These are phyloP conservation scores for Macrophomina phaseolina DNA, from an alignment of 2,329 filamentous ascomycete species.

Conservation along the genomic window DNA sequence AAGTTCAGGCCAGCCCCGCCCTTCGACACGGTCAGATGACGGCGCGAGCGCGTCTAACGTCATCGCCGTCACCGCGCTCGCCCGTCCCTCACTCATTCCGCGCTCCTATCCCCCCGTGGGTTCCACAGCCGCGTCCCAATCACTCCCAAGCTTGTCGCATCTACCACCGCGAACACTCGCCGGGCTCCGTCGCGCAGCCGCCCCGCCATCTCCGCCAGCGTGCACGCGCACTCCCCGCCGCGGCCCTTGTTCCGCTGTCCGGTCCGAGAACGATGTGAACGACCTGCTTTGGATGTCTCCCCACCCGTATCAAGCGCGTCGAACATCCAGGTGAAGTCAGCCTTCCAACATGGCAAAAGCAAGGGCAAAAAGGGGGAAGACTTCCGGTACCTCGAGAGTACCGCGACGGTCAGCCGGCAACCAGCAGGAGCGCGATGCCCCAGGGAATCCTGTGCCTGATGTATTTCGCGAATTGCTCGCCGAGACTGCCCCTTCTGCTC, in stretches of 20 bases:
- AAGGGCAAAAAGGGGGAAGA: not conserved
- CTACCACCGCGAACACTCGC: no score
- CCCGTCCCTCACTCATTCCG: no score
- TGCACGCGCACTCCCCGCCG: not conserved
- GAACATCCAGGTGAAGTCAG: not conserved
- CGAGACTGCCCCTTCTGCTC: constrained; percentile 45
- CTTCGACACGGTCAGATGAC: constrained; percentile 3
- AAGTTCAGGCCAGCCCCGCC: not conserved
- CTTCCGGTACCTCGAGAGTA: not conserved
- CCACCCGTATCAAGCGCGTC: not conserved
- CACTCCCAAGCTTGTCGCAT: not conserved
- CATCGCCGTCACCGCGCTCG: not conserved
- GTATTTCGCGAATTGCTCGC: constrained; percentile 55
- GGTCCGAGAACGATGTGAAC: not conserved
- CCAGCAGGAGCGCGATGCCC: constrained; percentile 3
- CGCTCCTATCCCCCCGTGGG: not conserved
- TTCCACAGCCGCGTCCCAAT: not conserved
- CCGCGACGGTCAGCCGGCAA: constrained; percentile 6
- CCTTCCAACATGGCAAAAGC: constrained; percentile 16
- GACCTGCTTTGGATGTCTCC: not conserved
- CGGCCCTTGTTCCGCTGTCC: not conserved
- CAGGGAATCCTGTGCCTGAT: constrained; percentile 43
- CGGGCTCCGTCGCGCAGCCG: no score
- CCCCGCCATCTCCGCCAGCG: no score
- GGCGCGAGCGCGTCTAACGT: constrained; percentile 12